Base-by-base conservation (phyloP, 345 rosid species). In the Gossypium longicalyx region DNA sequence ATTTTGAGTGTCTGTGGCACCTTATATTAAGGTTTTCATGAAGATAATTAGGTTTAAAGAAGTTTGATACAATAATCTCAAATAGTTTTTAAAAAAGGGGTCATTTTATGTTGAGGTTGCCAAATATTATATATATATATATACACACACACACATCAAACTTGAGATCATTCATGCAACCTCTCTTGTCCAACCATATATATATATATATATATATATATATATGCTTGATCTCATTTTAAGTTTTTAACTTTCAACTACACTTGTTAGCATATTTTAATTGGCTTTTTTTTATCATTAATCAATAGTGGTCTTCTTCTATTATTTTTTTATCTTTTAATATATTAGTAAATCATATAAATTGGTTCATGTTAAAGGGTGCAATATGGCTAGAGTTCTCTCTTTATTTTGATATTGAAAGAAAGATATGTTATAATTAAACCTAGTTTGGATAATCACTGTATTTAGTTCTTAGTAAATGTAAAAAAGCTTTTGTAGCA, bases 321-420 rank as follows among this genome's bases (percentile, higher is more conserved):
- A 43, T 43, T 65, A 22, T 19, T 44, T 43, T 43, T n/a, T 65
- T n/a, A 19, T 41, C 25, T 43, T 65, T 65, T 9, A 11, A 62
- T 34, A 34, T 16, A 44, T 2, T 38, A 38, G 48, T 38, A 9
- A 63, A 63, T 38, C 47, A 17, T 16, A 63, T 8, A 8, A 54
- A 54, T n/a, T 34, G 48, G 22, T 17, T 62, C 44, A 38, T 38
- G 17, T 9, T 34, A 5, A 38, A 38, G 68, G 25, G 48, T 63
- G 68, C 49, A 63, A 63, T 63, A 17, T 63, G 68, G 49, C n/a
- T 63, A 63, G 48, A 48, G 68, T 17, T 38, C 41, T 63, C n/a
- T 2, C 17, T 60, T 60, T 60, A 10, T 60, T 15, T 61, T 13
- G 7, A 12, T 44, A 63, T 63, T 9, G 47, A 34, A 17, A 38